A percentile compares a stretch with the other conserved stretches of the same genome.
Evolutionary conservation across 768 basidiomycete genomes (phyloP).

Genomic region (Candolleomyces efflorescens): DNA sequence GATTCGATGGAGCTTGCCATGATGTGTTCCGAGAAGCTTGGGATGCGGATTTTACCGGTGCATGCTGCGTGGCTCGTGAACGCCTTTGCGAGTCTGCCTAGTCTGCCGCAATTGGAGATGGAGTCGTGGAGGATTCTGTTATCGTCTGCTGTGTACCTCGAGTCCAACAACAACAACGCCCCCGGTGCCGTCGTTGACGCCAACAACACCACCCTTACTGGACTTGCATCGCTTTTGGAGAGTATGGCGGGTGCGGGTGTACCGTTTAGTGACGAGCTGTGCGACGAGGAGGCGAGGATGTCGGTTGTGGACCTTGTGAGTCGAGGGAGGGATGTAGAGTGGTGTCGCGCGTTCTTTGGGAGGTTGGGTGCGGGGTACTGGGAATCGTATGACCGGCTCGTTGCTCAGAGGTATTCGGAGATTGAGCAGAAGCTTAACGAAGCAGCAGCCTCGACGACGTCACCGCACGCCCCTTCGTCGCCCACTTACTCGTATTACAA

Average conservation of each 20-base stretch:
- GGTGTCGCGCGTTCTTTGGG: background rate
- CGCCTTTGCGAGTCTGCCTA: slow-evolving; percentile 36
- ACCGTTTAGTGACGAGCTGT: slow-evolving; percentile 24
- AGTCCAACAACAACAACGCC: slow-evolving; percentile 20
- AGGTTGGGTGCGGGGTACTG: background rate
- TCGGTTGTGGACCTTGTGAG: slow-evolving; percentile 23
- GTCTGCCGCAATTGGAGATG: slow-evolving; percentile 18
- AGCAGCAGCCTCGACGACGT: background rate
- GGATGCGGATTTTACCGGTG: slow-evolving; percentile 26
- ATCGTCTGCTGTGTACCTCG: slow-evolving; percentile 35
- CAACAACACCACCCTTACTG: slow-evolving; percentile 21
- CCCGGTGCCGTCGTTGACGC: slow-evolving; percentile 19
- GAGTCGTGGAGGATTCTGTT: slow-evolving; percentile 45
- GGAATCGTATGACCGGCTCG: background rate
- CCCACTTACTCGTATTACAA: background rate
- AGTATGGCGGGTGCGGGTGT: slow-evolving; percentile 31
- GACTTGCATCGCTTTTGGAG: slow-evolving; percentile 39
- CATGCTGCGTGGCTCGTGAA: slow-evolving; percentile 39
- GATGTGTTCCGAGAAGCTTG: slow-evolving; percentile 24
- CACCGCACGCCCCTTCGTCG: background rate
- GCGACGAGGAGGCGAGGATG: slow-evolving; percentile 17
- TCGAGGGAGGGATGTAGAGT: background rate
- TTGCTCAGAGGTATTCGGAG: background rate
- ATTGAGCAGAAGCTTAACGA: slow-evolving; percentile 4
- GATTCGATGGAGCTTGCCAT: slow-evolving; percentile 30